Base-by-base conservation (phyloP, 371 early-diverging fungal species). In the Lichtheimia ramosa region DNA sequence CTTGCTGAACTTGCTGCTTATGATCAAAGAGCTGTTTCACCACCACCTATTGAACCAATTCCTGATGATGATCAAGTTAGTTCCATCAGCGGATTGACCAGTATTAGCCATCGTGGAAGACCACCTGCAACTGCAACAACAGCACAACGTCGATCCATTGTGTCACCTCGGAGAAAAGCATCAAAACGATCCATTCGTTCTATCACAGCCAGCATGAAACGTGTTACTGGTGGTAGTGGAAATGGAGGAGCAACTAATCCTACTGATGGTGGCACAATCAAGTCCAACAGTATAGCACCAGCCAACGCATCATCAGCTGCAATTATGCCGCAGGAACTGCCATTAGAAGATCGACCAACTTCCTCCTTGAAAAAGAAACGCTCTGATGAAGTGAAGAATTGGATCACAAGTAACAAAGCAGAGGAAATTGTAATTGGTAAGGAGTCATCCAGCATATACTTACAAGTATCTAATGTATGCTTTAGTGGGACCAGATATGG, bases 11-110 rank as follows among this genome's bases (percentile, higher is more conserved):
- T 74, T 24, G 71, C 69, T 46, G 75, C 71, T 8, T 49, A 56
- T 25, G 71, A 73, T 50, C 68, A 71, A 0, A 61, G 56, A 7
- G 65, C 66, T n/a, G 59, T 54, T 43, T 53, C 64, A 0, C 73
- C 75, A 13, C 81, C 77, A 12, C 75, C 77, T 27, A 80, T 80
- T 49, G 81, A 75, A 52, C 58, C 73, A 14, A 68, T 77, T n/a
- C 77, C 75, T 5, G 75, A 77, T 46, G 81, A 80, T 42, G 72
- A 77, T 54, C 51, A 56, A 3, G 53, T 75, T 59, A 75, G 73
- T 39, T 51, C 69, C 6, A 64, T 63, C 24, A 75, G 73, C 23
- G 75, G 67, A 21, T 75, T 77, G 60, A 80, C 81, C 6, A 77
- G 77, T 53, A 65, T 80, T 16, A 77, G 77, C 18, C 53, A 62